Conservation (phyloP, 768 basidiomycete genomes). For the Chiua virens region DNA sequence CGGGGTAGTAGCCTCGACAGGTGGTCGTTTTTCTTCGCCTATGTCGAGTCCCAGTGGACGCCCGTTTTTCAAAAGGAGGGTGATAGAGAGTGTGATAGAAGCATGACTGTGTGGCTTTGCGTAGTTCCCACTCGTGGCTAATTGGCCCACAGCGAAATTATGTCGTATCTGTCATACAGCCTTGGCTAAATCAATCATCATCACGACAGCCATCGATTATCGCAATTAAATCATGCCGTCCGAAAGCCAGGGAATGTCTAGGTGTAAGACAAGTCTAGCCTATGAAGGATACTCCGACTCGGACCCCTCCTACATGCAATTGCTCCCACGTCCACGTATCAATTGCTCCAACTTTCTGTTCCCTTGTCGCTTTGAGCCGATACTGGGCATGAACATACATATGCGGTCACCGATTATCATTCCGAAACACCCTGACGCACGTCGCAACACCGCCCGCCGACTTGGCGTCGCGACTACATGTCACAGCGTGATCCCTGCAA, state of each 20-base stretch:
- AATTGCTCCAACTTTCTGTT: conserved; percentile 11
- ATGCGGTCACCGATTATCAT: conserved; percentile 1
- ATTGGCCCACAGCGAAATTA: conserved; percentile 15
- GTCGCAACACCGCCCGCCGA: conserved; percentile 14
- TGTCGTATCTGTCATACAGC: conserved; percentile 10
- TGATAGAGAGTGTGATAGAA: conserved; percentile 16
- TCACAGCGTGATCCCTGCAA: conserved; percentile 16
- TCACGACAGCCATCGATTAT: conserved; percentile 21
- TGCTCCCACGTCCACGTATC: not conserved
- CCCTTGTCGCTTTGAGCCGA: too few relatives aligned
- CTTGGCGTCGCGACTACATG: conserved; percentile 11
- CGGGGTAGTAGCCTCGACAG: not conserved
- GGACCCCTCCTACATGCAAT: not conserved
- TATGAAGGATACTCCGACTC: too few relatives aligned
- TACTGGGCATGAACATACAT: too few relatives aligned
- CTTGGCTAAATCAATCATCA: conserved; percentile 4
- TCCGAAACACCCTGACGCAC: conserved; percentile 3
- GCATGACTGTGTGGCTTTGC: conserved; percentile 9
- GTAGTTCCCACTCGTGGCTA: conserved; percentile 23
- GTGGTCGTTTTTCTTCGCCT: not conserved
- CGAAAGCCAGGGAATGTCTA: too few relatives aligned
- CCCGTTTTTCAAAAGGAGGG: conserved; percentile 1
- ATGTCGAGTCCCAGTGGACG: not conserved
- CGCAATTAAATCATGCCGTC: not conserved
- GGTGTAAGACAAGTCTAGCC: too few relatives aligned